phyloP scores from a whole-genome alignment of 805 yeast species.

The Candida maris region DNA sequence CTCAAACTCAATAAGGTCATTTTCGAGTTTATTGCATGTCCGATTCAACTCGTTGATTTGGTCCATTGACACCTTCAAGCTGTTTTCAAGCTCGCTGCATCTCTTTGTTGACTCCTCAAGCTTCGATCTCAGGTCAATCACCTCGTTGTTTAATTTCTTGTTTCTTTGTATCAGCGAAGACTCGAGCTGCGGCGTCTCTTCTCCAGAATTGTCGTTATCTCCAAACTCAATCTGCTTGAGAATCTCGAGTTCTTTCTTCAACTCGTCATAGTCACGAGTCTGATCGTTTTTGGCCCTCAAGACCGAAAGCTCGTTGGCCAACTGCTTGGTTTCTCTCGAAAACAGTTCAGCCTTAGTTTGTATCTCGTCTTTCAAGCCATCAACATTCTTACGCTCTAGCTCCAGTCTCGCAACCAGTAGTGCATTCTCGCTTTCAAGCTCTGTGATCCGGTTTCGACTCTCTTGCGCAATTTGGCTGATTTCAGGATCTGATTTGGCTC shows the following conservation, averaged over 20 bases:
- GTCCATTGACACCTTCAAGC: constrained; percentile 31
- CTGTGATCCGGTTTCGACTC: constrained; percentile 44
- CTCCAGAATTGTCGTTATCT: constrained; percentile 29
- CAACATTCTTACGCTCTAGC: constrained; percentile 37
- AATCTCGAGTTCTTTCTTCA: constrained; percentile 71
- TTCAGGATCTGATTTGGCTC: constrained; percentile 44
- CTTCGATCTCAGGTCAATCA: constrained; percentile 61
- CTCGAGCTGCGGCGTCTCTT: constrained; percentile 36
- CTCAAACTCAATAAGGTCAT: constrained; percentile 63
- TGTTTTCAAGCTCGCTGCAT: constrained; percentile 37
- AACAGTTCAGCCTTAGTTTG: constrained; percentile 33
- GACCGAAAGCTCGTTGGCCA: constrained; percentile 46
- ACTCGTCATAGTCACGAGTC: constrained; percentile 71
- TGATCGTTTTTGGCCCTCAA: constrained; percentile 47
- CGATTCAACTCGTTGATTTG: constrained; percentile 41
- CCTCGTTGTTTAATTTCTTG: constrained; percentile 65
- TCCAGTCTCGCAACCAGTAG: constrained; percentile 56
- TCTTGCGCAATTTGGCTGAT: constrained; percentile 41
- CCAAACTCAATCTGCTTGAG: constrained; percentile 77
- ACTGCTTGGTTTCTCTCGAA: constrained; percentile 44
- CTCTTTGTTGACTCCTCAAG: constrained; percentile 44
- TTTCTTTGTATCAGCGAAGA: constrained; percentile 57
- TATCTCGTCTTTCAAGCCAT: constrained; percentile 22
- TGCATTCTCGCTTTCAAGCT: constrained; percentile 68
- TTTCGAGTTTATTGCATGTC: constrained; percentile 63